Base-by-base conservation (phyloP, 345 rosid genomes). In the Kernera saxatilis region DNA sequence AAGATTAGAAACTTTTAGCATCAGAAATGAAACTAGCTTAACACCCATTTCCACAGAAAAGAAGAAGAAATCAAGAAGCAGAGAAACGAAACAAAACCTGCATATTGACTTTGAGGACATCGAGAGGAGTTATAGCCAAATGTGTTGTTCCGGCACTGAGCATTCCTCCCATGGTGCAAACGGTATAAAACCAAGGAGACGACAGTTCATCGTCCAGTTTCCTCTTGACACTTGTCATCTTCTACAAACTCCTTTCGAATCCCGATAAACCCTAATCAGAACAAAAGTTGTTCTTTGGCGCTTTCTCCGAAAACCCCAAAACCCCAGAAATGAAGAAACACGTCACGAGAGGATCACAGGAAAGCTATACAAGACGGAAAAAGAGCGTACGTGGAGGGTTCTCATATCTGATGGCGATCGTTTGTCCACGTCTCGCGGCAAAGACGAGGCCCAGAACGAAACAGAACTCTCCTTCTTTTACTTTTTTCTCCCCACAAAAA, bases 81-180 rank as follows among this genome's bases (percentile, higher is more conserved):
- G 69, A 41, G 55, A 33, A 32, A 37, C 0, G 33, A 8, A 29
- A 40, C 48, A 44, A 51, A 61, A 86, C 90, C 93, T 86, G 90
- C 90, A 88, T 86, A 67, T 83, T 84, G 64, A 85, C 90, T 80
- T 88, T 84, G 43, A 88, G 72, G 50, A 88, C 89, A 78, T 86
- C 89, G 40, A 86, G 87, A 78, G 94, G 94, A 17, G 89, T 86
- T 2, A 81, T 61, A 40, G 75, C 88, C 6, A 84, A 76, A 78
- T 84, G 91, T 17, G 87, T 78, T 5, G 86, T 81, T 71, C 88
- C 91, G 1, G 94, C 87, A 73, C 91, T 86, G 58, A 88, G 76
- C 84, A 86, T 85, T 57, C 91, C 91, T 72, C 84, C 83, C 53
- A 76, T 44, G 10, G 85, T 78, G 44, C 91, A 88, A 50, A 88